These are phyloP conservation scores for Geotrichum siamense DNA, from an alignment of 1,139 yeast species.

Conservation along the genomic window DNA sequence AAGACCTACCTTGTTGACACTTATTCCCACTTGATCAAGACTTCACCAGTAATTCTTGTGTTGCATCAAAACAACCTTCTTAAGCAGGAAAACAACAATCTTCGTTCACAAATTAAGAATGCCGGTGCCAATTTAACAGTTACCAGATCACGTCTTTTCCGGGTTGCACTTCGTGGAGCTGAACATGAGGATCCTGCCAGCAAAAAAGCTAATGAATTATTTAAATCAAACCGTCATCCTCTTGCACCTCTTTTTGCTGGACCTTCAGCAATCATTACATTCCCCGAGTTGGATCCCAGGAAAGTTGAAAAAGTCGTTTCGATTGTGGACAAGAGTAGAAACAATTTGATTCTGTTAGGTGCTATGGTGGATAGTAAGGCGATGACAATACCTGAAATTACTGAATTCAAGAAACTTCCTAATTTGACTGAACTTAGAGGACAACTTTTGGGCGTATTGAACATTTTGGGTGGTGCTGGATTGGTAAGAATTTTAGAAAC, in stretches of 20 bases:
- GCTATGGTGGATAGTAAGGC: constrained; percentile 66
- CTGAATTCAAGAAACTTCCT: constrained; percentile 66
- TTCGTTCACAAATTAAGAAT: constrained; percentile 55
- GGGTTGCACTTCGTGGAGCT: constrained; percentile 68
- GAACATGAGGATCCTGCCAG: constrained; percentile 70
- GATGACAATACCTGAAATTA: constrained; percentile 48
- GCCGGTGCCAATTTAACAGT: constrained; percentile 63
- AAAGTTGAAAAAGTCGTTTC: constrained; percentile 56
- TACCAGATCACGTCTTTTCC: constrained; percentile 60
- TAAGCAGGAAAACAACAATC: constrained; percentile 56
- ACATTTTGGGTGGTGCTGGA: constrained; percentile 82
- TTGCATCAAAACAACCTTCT: constrained; percentile 78
- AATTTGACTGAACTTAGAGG: constrained; percentile 63
- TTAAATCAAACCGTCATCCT: constrained; percentile 49
- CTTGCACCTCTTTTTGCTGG: constrained; percentile 64
- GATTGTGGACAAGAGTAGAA: constrained; percentile 56
- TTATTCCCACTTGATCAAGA: constrained; percentile 64
- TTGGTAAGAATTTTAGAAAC: constrained; percentile 74
- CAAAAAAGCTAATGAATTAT: constrained; percentile 37
- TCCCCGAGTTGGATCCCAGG: constrained; percentile 64
- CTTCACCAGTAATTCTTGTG: constrained; percentile 61
- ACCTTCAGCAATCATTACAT: constrained; percentile 75
- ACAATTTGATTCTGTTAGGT: constrained; percentile 72
- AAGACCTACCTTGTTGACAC: constrained; percentile 79
- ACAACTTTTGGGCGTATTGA: constrained; percentile 78